Evolutionary conservation across 169 alveolate species (phyloP), one percentile per base, ranked within the genome.

Genomic region (Eimeria maxima): DNA sequence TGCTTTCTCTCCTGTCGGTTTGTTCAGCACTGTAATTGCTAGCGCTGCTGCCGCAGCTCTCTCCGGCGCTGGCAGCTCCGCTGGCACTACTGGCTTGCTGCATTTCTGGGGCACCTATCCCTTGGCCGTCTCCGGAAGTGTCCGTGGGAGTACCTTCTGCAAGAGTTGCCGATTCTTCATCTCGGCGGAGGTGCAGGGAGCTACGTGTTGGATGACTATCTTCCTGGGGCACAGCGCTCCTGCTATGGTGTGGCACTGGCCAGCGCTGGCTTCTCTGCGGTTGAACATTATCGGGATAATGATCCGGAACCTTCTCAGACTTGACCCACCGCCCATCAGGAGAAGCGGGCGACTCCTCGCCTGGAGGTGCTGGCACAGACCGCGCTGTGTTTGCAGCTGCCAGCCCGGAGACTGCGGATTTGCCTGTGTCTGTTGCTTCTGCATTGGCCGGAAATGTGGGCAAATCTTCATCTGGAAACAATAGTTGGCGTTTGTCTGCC

Each of bases 21-120:
- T 57, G 76, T 0, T 60, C 76, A 33, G 29, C 29, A 57, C 55
- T 84, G 57, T 14, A 76, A 57, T 60, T 57, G 55, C 94, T 47
- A 65, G 63, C n/a, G 67, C 83, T 65, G 83, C 94, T 87, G 67
- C 65, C 50, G 83, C 94, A 60, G 83, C 81, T 87, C 44, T 63
- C 94, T n/a, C 94, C 83, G 27, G 69, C 94, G 71, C 69, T 87
- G 27, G 78, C 50, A 57, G 74, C 92, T 24, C 92, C 92, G 42
- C 74, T 84, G 92, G 78, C 57, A 29, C 55, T 84, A 14, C 45
- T 53, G 38, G 71, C 55, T 10, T 84, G 78, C 29, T 84, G 92
- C 92, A 55, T 10, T 29, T 55, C 83, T 44, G 94, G 50, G 20
- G 10, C 55, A 47, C 83, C 18, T 65, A 27, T 18, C 65, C 92